A percentile compares a stretch with the other conserved stretches of the same genome.
Evolutionary conservation across 768 basidiomycete genomes (phyloP).

Genomic region (Lepiota venenata): DNA sequence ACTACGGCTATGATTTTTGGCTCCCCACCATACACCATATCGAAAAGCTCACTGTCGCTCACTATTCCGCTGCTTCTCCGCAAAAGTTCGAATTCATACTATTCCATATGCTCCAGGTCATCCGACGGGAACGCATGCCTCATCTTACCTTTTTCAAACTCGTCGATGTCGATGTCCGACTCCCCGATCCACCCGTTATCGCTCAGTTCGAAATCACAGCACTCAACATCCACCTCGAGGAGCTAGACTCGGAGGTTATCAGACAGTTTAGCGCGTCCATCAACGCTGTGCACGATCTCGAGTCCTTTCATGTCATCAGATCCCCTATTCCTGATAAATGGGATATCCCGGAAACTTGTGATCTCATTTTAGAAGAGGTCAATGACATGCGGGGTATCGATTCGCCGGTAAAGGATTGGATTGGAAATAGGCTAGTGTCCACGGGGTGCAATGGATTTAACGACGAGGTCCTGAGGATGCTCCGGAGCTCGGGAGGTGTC

Average conservation of each 20-base stretch:
- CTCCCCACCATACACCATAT: constrained; percentile 9
- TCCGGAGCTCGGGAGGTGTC: constrained; percentile 8
- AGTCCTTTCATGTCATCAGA: constrained; percentile 14
- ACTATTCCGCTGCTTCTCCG: not conserved
- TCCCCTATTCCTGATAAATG: constrained; percentile 13
- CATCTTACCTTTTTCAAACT: constrained; percentile 14
- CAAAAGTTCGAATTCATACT: constrained; percentile 3
- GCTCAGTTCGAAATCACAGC: constrained; percentile 2
- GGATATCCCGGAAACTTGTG: constrained; percentile 13
- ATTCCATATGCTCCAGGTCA: constrained; percentile 9
- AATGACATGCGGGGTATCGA: constrained; percentile 12
- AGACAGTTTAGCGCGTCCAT: constrained; percentile 9
- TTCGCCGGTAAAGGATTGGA: constrained; percentile 14
- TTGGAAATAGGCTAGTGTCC: constrained; percentile 16
- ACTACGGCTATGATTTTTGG: constrained; percentile 8
- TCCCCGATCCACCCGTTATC: not conserved
- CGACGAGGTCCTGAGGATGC: constrained; percentile 13
- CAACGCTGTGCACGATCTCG: constrained; percentile 10
- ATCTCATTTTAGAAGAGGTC: constrained; percentile 14
- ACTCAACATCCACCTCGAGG: constrained; percentile 16
- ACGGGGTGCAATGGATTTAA: constrained; percentile 15
- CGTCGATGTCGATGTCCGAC: constrained; percentile 12
- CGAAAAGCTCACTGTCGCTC: constrained; percentile 13
- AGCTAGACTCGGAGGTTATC: constrained; percentile 12
- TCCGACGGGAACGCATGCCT: constrained; percentile 8